Conservation (phyloP, 2,329 filamentous ascomycete species). For the Ophiocordyceps camponoti-floridani region DNA sequence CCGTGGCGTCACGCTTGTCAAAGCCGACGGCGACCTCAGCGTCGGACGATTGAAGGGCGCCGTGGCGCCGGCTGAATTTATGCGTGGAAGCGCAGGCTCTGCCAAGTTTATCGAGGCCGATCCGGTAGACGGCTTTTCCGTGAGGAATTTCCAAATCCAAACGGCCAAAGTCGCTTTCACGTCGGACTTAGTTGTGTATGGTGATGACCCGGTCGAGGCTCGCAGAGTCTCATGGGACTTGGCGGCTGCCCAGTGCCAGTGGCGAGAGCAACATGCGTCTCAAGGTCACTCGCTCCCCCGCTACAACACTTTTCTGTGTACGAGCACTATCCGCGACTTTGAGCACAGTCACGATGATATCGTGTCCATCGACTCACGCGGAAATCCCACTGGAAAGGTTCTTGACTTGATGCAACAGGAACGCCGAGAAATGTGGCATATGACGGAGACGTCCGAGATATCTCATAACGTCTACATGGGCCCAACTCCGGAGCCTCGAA, state of each 20-base stretch:
- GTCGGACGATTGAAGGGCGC: conserved; percentile 71
- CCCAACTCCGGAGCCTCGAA: conserved; percentile 56
- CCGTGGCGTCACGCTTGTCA: conserved; percentile 69
- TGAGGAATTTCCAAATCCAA: conserved; percentile 95
- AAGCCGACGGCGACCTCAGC: conserved; percentile 66
- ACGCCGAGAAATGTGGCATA: conserved; percentile 76
- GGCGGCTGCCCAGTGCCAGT: conserved; percentile 57
- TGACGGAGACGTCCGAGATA: conserved; percentile 83
- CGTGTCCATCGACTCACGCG: conserved; percentile 56
- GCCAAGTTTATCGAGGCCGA: conserved; percentile 66
- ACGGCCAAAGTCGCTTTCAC: conserved; percentile 71
- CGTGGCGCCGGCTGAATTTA: conserved; percentile 62
- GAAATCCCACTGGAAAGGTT: conserved; percentile 55
- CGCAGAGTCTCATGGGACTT: conserved; percentile 51
- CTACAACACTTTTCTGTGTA: conserved; percentile 73
- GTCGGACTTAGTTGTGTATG: conserved; percentile 87
- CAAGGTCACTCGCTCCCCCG: conserved; percentile 35
- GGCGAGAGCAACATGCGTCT: conserved; percentile 47
- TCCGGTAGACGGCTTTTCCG: conserved; percentile 78
- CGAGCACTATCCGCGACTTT: conserved; percentile 49
- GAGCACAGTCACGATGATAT: conserved; percentile 52
- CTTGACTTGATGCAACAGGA: conserved; percentile 86
- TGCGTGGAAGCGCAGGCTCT: conserved; percentile 28
- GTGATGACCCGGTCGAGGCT: conserved; percentile 45
- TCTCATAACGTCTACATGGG: conserved; percentile 81